These are phyloP conservation scores for Chlorella vulgaris DNA, from an alignment of 139 green algal species.

Conservation along the genomic window DNA sequence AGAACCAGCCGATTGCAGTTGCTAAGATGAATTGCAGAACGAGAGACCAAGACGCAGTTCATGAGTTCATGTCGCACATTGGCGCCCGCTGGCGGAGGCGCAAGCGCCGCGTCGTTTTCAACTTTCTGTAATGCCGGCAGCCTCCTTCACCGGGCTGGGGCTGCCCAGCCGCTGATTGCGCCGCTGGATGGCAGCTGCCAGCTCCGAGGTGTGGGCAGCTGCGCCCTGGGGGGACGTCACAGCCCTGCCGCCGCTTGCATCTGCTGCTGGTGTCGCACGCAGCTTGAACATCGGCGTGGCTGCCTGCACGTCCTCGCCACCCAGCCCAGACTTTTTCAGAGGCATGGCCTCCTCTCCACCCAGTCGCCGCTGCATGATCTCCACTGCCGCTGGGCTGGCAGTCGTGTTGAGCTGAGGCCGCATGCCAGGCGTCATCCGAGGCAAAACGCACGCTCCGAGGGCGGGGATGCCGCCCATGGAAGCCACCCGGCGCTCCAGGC, in stretches of 20 bases:
- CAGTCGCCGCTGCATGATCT: constrained; percentile 23
- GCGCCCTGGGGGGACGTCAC: neutral
- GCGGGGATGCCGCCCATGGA: constrained; percentile 37
- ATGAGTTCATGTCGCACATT: too few species aligned
- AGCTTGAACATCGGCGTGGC: constrained; percentile 29
- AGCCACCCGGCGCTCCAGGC: constrained; percentile 11
- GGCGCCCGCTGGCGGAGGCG: neutral
- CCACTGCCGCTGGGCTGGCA: constrained; percentile 32
- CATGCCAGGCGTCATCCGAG: neutral
- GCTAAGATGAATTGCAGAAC: neutral
- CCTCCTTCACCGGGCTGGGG: constrained; percentile 11
- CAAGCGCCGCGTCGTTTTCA: too few species aligned
- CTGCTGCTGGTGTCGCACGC: neutral
- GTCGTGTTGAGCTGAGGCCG: constrained; percentile 21
- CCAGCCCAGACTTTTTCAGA: constrained; percentile 8
- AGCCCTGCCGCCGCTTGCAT: neutral
- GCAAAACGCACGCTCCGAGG: constrained; percentile 33
- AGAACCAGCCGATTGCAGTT: too few species aligned
- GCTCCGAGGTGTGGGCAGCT: neutral
- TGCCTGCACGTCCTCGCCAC: neutral
- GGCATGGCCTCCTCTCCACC: constrained; percentile 1
- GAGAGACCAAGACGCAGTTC: neutral
- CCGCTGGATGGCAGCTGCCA: constrained; percentile 32
- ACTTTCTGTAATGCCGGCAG: too few species aligned
- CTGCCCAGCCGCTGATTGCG: constrained; percentile 17